Percentiles rank a stretch among this genome's conserved stretches.
phyloP scores from a whole-genome alignment of 2,329 filamentous ascomycete species.

The Xylariaceae sp. region DNA sequence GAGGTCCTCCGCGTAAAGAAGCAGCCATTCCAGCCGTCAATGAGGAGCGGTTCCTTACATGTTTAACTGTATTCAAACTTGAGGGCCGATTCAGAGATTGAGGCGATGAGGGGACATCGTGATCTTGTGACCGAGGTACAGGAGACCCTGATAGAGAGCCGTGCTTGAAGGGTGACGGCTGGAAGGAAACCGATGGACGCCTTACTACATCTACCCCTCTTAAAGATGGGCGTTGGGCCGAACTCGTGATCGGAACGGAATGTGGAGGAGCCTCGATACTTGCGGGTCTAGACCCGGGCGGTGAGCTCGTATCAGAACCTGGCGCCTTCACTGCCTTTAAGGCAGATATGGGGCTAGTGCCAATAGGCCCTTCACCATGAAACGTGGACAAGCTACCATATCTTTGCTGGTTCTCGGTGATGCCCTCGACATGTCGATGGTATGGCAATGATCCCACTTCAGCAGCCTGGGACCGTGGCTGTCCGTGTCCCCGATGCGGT shows the following conservation, averaged over 20 bases:
- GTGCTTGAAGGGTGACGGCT: constrained; percentile 81
- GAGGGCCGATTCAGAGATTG: constrained; percentile 54
- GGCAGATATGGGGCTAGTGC: constrained; percentile 84
- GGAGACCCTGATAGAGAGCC: constrained; percentile 93
- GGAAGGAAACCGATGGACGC: constrained; percentile 84
- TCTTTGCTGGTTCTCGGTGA: constrained; percentile 71
- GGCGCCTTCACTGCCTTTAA: constrained; percentile 68
- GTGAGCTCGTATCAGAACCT: constrained; percentile 65
- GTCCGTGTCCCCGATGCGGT: constrained; percentile 53
- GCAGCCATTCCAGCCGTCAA: constrained; percentile 76
- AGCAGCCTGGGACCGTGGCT: constrained; percentile 39
- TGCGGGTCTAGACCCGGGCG: constrained; percentile 53
- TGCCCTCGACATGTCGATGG: constrained; percentile 50
- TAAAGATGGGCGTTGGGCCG: constrained; percentile 40
- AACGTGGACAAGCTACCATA: constrained; percentile 92
- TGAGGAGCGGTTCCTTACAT: constrained; percentile 70
- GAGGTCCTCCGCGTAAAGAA: constrained; percentile 68
- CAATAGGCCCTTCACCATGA: constrained; percentile 74
- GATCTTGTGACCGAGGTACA: constrained; percentile 51
- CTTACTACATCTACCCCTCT: constrained; percentile 59
- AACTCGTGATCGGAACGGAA: constrained; percentile 55
- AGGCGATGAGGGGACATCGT: constrained; percentile 58
- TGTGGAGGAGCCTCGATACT: constrained; percentile 50
- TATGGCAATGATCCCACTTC: constrained; percentile 79
- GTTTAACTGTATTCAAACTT: constrained; percentile 53